Conservation (phyloP, 805 yeast species). For the Zygoascus tannicola region DNA sequence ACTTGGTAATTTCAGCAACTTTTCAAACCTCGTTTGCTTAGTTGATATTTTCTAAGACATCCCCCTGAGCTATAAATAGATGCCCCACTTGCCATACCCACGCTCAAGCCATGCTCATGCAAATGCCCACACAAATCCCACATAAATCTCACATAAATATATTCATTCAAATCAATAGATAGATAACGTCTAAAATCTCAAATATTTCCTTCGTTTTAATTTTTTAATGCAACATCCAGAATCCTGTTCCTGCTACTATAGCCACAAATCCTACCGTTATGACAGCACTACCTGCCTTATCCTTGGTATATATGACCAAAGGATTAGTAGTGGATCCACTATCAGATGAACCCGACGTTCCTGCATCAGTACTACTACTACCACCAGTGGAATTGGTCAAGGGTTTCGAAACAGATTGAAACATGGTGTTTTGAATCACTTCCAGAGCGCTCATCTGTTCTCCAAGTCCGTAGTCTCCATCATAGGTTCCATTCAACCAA, state of each 20-base stretch:
- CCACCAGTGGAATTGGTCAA: constrained; percentile 59
- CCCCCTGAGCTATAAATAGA: too few species aligned
- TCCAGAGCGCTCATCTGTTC: constrained; percentile 88
- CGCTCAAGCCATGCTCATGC: too few species aligned
- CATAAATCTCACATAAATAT: too few species aligned
- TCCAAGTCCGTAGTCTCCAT: constrained; percentile 71
- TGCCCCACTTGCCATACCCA: too few species aligned
- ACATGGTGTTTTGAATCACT: constrained; percentile 39
- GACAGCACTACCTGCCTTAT: constrained; percentile 84
- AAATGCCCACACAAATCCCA: too few species aligned
- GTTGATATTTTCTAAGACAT: too few species aligned
- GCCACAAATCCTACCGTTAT: constrained; percentile 68
- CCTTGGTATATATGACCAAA: constrained; percentile 44
- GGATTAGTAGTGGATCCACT: constrained; percentile 17
- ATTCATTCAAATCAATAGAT: too few species aligned
- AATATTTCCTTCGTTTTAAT: too few species aligned
- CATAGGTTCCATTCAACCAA: constrained; percentile 65
- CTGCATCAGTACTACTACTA: constrained; percentile 58
- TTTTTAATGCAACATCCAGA: constrained; percentile 59
- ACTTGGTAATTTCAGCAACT: too few species aligned
- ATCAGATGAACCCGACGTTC: constrained; percentile 33
- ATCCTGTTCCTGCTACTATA: constrained; percentile 50
- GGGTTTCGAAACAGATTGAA: constrained; percentile 41
- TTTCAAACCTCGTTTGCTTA: too few species aligned
- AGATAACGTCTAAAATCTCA: too few species aligned